Evolutionary conservation across 2,329 filamentous ascomycete species (phyloP), one percentile per base, ranked within the genome.

Genomic region (Tolypocladium ophioglossoides): DNA sequence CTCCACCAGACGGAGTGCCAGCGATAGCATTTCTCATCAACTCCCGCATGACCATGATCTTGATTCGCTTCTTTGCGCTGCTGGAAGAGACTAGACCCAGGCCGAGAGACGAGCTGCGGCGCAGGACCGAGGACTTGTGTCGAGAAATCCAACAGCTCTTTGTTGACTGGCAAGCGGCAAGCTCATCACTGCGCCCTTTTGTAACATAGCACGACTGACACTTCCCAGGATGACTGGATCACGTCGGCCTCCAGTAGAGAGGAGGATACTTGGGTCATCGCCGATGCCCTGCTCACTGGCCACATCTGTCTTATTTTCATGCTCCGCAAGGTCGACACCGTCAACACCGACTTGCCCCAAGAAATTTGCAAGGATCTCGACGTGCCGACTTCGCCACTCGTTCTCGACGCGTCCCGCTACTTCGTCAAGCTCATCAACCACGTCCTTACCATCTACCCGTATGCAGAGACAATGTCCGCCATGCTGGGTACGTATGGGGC

Each of bases 261-360:
- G n/a, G 53, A 58, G 12, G 61, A 67, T 2, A 54, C 61, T 0
- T 68, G 66, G 66, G 54, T 60, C 4, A 57, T 67, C 1, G 58
- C 56, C 12, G 66, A 69, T 27, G 58, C 65, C n/a, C 56, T 64
- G 6, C 53, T 69, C 6, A 64, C 63, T 0, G 64, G 65, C 1
- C 67, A 66, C 44, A 66, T 63, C 4, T 64, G 60, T 52, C 62
- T 68, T 50, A 63, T 69, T 32, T 69, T 67, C 56, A 69, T 69
- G 65, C 64, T 68, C 22, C 63, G 66, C 49, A 69, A 68, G 50
- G 62, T 34, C 7, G 46, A 48, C 16, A 32, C 34, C 27, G 14
- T 48, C 24, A 27, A n/a, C 14, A 10, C 27, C 11, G 4, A 48
- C 37, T n/a, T 48, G 16, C 27, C 11, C 24, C 22, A 20, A 39